Conservation (phyloP, 1,284 basidiomycete genomes). For the Phylloporus gajari region DNA sequence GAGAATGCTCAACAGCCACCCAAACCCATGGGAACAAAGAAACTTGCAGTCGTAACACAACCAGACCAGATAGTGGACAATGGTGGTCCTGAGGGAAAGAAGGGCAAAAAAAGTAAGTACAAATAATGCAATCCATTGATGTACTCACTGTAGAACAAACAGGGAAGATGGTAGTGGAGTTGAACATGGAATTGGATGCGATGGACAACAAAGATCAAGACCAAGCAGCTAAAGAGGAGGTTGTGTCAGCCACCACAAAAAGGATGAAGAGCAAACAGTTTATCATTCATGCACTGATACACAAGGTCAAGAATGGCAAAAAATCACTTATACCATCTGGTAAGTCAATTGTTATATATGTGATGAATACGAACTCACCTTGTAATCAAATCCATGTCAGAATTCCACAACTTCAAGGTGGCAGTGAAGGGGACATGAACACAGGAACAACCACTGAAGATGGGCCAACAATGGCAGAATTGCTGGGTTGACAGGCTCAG, state of each 20-base stretch:
- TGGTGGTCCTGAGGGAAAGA: background rate
- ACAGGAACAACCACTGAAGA: too few species aligned
- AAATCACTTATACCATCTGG: too few species aligned
- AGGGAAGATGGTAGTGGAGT: background rate
- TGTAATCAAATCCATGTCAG: too few species aligned
- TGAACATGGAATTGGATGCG: background rate
- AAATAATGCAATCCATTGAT: too few species aligned
- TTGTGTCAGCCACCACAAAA: background rate
- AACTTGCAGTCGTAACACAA: background rate
- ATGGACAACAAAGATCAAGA: background rate
- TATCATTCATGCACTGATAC: too few species aligned
- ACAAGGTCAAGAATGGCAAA: too few species aligned
- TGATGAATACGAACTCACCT: too few species aligned
- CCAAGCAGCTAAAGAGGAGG: background rate
- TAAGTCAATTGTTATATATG: too few species aligned
- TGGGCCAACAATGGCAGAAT: too few species aligned
- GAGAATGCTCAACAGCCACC: background rate
- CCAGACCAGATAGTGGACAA: background rate
- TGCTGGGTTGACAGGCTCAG: too few species aligned
- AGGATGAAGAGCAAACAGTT: background rate
- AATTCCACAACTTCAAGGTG: too few species aligned
- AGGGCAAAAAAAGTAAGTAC: background rate
- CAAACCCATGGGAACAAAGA: background rate
- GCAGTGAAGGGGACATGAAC: too few species aligned
- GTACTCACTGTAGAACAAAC: background rate